A percentile compares a stretch with the other conserved stretches of the same genome.
Conservation (phyloP, 768 basidiomycete genomes). For the Podaxis sp. region DNA sequence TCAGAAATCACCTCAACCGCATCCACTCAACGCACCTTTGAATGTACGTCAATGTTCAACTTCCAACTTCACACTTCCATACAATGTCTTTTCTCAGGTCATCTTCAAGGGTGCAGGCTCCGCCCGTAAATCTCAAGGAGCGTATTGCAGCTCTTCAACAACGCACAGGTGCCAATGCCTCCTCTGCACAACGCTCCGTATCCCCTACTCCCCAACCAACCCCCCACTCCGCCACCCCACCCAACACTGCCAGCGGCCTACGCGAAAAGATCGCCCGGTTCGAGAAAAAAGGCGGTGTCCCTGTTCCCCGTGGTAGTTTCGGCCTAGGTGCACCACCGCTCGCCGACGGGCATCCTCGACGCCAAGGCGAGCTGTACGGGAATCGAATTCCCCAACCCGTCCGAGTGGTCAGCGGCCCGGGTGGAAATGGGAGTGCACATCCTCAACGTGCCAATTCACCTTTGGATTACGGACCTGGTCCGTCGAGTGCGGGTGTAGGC, state of each 20-base stretch:
- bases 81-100: conserved; percentile 16
- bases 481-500: conserved; percentile 2
- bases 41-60: background rate
- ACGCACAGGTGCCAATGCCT: conserved; percentile 30
- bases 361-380: conserved; percentile 67
- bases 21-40: background rate
- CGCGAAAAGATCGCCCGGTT: conserved; percentile 78
- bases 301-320: conserved; percentile 72
- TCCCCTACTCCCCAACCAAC: conserved; percentile 25
- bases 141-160: conserved; percentile 82
- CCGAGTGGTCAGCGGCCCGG: conserved; percentile 23
- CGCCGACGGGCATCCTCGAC: conserved; percentile 41
- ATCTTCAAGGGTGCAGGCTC: conserved; percentile 27
- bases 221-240: conserved; percentile 11
- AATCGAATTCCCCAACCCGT: conserved; percentile 56
- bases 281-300: conserved; percentile 72
- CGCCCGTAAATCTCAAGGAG: conserved; percentile 63
- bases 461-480: conserved; percentile 8
- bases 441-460: conserved; percentile 15
- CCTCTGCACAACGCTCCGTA: conserved; percentile 21
- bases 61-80: background rate
- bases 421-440: background rate
- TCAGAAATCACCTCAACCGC: background rate
- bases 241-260: conserved; percentile 24
- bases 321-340: conserved; percentile 62